Evolutionary conservation across 441 rosid species (phyloP).

Genomic region (Raphanus hybrid): DNA sequence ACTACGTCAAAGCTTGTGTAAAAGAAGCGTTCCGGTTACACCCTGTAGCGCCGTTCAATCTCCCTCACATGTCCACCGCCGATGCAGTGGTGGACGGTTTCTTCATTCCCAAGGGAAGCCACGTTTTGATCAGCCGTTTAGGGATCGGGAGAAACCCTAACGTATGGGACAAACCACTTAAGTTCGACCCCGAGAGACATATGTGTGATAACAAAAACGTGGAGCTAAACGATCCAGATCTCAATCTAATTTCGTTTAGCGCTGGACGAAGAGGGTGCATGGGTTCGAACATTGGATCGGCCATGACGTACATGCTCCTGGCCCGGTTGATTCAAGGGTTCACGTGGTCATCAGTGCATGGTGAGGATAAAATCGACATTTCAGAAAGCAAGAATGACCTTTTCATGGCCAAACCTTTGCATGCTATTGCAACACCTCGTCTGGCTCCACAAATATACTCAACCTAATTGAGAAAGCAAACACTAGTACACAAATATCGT

Average conservation of each 20-base stretch:
- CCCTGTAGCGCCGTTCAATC: constrained; percentile 50
- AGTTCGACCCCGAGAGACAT: constrained; percentile 53
- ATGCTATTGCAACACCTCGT: constrained; percentile 46
- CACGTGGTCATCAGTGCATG: constrained; percentile 40
- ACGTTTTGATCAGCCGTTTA: constrained; percentile 46
- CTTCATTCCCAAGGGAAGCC: constrained; percentile 60
- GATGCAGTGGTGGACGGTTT: constrained; percentile 46
- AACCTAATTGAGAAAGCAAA: neutral
- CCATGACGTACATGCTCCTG: constrained; percentile 50
- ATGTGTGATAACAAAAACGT: constrained; percentile 14
- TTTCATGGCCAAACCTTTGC: constrained; percentile 38
- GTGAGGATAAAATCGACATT: constrained; percentile 15
- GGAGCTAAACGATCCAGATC: constrained; percentile 40
- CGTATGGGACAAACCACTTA: constrained; percentile 51
- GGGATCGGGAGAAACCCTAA: constrained; percentile 51
- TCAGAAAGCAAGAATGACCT: constrained; percentile 30
- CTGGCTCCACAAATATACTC: constrained; percentile 39
- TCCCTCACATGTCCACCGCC: constrained; percentile 42
- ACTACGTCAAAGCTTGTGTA: constrained; percentile 51
- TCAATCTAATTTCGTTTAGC: constrained; percentile 51
- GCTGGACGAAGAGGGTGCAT: constrained; percentile 51
- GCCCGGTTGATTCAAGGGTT: constrained; percentile 60
- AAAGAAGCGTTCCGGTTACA: constrained; percentile 57
- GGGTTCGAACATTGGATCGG: constrained; percentile 47
- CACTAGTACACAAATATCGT: too few species aligned